Evolutionary conservation across 2,329 filamentous ascomycete species (phyloP), one percentile per base, ranked within the genome.

Genomic region (Xylariaceae sp.): DNA sequence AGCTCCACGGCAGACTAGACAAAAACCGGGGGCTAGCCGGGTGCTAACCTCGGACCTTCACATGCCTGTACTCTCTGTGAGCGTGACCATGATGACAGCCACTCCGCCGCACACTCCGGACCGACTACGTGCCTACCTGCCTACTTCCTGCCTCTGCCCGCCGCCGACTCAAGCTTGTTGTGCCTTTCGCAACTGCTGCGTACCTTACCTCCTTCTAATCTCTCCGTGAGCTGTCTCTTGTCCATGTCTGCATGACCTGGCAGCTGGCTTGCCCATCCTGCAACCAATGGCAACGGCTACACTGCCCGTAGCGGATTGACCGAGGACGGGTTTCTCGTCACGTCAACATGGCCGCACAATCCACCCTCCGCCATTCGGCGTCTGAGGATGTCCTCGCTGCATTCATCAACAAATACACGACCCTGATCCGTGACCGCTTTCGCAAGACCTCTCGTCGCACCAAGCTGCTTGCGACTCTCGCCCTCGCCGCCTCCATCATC

Each of bases 281-380:
- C n/a, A 38, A 32, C 46, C 50, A 30, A 48, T 52, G 50, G 50
- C 50, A 38, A 31, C 32, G 17, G 25, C 11, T 31, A 13, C 31
- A 31, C 15, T 23, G 14, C 16, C 24, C 38, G 21, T 24, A 19
- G 35, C 37, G 30, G 16, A 30, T n/a, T 31, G 32, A 38, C 36
- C 19, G 35, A 31, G 36, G 36, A 29, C 43, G 16, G 32, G 42
- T 35, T 32, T 26, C 36, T 29, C 42, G 45, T 45, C 40, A 41
- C 44, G 35, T 36, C 41, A 44, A 38, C 38, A 95, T 95, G 90
- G 85, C 87, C 42, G 82, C 72, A 44, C 89, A 94, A 65, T 95
- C 90, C 36, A 94, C 83, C 5, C 70, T 95, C 48, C 77, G 78
- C 46, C 67, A 70, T 47, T 72, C 74, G 47, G 70, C 67, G 30